Percentiles rank a stretch among this genome's conserved stretches.
Evolutionary conservation across 2,329 filamentous ascomycete genomes (phyloP).

Genomic region (Bipolaris sorokiniana): DNA sequence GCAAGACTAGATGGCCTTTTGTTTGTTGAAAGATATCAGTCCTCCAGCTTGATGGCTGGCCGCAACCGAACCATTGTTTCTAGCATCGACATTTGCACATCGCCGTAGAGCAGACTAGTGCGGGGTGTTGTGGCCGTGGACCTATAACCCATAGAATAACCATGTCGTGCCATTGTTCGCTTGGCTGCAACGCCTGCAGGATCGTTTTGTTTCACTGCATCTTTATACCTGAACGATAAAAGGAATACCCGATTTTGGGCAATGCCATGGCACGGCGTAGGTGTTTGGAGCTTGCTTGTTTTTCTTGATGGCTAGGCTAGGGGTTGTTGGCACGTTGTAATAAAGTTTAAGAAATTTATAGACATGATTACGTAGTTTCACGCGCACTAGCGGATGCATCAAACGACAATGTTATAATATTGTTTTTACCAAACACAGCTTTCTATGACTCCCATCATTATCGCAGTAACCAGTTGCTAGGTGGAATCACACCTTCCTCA

Average conservation of each 20-base stretch:
- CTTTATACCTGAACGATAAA: not conserved
- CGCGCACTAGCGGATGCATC: slow-evolving; percentile 4
- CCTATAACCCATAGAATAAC: no score
- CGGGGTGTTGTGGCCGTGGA: not conserved
- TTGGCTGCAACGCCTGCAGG: not conserved
- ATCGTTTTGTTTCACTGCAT: not conserved
- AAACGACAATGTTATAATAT: not conserved
- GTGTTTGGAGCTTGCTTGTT: slow-evolving; percentile 16
- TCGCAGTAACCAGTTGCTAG: not conserved
- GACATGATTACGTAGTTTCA: slow-evolving; percentile 17
- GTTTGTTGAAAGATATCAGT: not conserved
- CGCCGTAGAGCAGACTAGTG: not conserved
- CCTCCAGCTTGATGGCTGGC: not conserved
- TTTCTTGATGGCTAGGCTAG: slow-evolving; percentile 3
- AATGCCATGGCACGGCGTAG: slow-evolving; percentile 6
- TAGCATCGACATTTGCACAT: not conserved
- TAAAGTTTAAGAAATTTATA: slow-evolving; percentile 4
- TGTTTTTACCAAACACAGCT: not conserved
- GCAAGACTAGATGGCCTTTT: slow-evolving; percentile 57
- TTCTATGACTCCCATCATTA: not conserved
- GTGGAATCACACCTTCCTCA: slow-evolving; percentile 25
- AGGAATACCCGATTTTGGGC: not conserved
- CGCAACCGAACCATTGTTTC: not conserved
- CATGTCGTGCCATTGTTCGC: not conserved
- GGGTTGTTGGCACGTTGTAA: not conserved